A percentile compares a stretch with the other conserved stretches of the same genome.
These are phyloP conservation scores for Pestalotiopsis sp. DNA, from an alignment of 2,329 filamentous ascomycete species.

Conservation along the genomic window DNA sequence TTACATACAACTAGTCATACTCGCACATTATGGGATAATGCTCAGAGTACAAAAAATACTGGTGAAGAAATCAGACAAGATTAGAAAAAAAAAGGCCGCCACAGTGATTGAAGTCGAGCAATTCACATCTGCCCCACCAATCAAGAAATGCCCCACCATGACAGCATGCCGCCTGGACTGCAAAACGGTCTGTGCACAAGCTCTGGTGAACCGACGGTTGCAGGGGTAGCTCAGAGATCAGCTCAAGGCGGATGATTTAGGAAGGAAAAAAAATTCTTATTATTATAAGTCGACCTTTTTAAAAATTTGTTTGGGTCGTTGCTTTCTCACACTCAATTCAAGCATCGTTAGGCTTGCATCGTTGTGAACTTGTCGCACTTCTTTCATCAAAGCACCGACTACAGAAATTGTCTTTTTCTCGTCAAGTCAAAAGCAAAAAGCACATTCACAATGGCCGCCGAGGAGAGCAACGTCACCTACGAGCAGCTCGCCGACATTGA, in stretches of 20 bases:
- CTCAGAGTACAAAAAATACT: not conserved
- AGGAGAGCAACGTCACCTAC: constrained; percentile 54
- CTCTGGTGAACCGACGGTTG: not conserved
- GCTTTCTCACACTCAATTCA: not conserved
- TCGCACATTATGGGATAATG: too few species aligned
- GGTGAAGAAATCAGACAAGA: not conserved
- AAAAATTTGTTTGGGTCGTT: not conserved
- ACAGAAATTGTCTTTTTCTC: not conserved
- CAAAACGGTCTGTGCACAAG: not conserved
- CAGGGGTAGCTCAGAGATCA: not conserved
- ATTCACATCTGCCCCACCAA: not conserved
- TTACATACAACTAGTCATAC: too few species aligned
- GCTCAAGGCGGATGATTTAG: not conserved
- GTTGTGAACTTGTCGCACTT: not conserved
- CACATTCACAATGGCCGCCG: constrained; percentile 1
- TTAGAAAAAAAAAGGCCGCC: not conserved
- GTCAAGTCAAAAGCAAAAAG: not conserved
- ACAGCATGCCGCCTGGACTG: not conserved
- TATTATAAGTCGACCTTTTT: not conserved
- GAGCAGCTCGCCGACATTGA: constrained; percentile 81
- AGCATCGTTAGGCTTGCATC: not conserved
- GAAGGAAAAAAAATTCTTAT: not conserved
- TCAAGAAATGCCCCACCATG: not conserved
- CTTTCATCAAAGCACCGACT: not conserved
- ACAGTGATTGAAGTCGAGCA: not conserved